Evolutionary conservation across 371 early-diverging fungal species (phyloP).

Genomic region (Lichtheimia ramosa): DNA sequence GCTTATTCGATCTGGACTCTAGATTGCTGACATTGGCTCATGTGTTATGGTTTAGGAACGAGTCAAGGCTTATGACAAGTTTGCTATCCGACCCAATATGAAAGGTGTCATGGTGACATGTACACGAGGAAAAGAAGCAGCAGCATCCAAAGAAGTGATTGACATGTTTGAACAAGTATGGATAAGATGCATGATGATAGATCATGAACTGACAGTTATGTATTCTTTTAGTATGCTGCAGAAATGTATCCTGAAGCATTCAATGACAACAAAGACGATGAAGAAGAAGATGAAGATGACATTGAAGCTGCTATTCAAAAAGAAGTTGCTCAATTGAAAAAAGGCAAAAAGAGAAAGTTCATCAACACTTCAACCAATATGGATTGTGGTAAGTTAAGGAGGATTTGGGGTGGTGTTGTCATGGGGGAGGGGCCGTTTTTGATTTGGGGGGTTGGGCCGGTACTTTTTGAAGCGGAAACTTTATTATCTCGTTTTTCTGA

Average conservation of each 20-base stretch:
- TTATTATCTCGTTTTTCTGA: too few species aligned
- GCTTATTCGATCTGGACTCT: background rate
- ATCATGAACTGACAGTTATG: background rate
- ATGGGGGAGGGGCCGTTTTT: background rate
- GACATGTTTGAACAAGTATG: conserved; percentile 60
- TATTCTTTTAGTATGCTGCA: conserved; percentile 47
- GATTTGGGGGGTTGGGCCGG: background rate
- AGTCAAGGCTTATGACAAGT: conserved; percentile 21
- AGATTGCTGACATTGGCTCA: background rate
- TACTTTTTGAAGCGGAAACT: background rate
- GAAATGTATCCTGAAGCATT: conserved; percentile 45
- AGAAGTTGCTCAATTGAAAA: conserved; percentile 63
- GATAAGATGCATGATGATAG: background rate
- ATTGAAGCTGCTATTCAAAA: conserved; percentile 69
- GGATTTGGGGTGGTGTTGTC: background rate
- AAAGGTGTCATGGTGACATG: conserved; percentile 68
- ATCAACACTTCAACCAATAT: conserved; percentile 54
- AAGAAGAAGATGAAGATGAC: conserved; percentile 40
- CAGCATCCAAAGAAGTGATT: conserved; percentile 58
- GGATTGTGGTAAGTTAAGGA: conserved; percentile 53
- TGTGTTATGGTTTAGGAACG: conserved; percentile 15
- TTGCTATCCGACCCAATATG: conserved; percentile 59
- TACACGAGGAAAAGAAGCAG: conserved; percentile 54
- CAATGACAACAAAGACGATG: conserved; percentile 5
- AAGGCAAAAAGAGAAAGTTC: conserved; percentile 42